A percentile compares a stretch with the other conserved stretches of the same genome.
Conservation (phyloP, 2,329 filamentous ascomycete species). For the Aspergillus eucalypticola region DNA sequence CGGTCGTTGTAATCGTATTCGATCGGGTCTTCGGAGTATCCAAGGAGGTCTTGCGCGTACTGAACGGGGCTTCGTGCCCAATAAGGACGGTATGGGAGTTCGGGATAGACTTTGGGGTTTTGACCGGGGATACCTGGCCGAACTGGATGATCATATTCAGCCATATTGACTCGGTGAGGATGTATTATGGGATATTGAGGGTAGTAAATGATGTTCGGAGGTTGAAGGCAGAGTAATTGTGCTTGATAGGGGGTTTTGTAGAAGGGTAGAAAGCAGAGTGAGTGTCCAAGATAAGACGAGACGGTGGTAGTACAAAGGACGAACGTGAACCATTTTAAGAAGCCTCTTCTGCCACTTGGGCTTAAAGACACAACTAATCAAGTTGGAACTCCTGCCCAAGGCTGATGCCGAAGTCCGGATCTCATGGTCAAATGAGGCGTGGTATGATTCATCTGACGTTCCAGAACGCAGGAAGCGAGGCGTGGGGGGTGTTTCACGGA, state of each 20-base stretch:
- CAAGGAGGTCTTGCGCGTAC: constrained; percentile 43
- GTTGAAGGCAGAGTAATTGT: neutral
- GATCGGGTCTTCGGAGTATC: constrained; percentile 43
- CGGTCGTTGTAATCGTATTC: constrained; percentile 47
- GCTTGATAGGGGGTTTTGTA: neutral
- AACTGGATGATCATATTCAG: constrained; percentile 28
- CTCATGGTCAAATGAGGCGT: constrained; percentile 3
- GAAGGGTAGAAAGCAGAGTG: neutral
- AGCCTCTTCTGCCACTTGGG: constrained; percentile 4
- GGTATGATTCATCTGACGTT: constrained; percentile 6
- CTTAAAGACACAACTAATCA: neutral
- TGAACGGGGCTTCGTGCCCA: constrained; percentile 42
- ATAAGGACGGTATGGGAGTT: constrained; percentile 35
- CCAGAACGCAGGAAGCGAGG: neutral
- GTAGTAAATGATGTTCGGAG: neutral
- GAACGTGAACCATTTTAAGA: constrained; percentile 10
- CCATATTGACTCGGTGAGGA: constrained; percentile 12
- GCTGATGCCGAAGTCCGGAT: neutral
- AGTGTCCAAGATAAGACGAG: neutral
- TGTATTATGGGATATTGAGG: neutral
- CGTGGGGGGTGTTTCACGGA: constrained; percentile 3
- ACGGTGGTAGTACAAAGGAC: constrained; percentile 17
- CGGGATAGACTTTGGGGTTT: constrained; percentile 15
- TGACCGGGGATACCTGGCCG: constrained; percentile 15
- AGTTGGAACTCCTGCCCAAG: neutral